Evolutionary conservation across 139 green algal species (phyloP), one percentile per base, ranked within the genome.

Genomic region (Chlorella sp.): DNA sequence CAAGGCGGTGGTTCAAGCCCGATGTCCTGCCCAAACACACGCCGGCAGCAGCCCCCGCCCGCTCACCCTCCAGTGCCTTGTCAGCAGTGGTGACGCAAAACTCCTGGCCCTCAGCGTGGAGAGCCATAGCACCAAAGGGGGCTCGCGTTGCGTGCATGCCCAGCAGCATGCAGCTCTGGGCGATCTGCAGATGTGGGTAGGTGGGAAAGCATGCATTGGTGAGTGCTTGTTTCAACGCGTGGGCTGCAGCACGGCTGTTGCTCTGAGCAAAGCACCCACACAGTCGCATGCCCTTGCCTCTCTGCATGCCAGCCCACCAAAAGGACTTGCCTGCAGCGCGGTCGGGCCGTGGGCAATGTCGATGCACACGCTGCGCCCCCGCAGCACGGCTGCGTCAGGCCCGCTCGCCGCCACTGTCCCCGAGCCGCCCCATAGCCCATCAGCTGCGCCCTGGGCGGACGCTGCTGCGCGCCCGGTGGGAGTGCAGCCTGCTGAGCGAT

Each of bases 41-140:
- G n/a, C n/a, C n/a, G n/a, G n/a, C 67, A 20, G 2, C n/a, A 44
- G 6, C 67, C 26, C 67, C 34, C 26, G 32, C 26, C 7, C 26
- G 7, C 38, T 65, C 40, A 83, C 77, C 77, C 38, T 69, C 60
- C 11, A 84, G 80, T 30, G 88, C 80, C 8, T 74, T 72, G 67
- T 90, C 87, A n/a, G 83, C 69, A 28, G 77, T 86, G 14, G 91
- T 90, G 16, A 94, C 82, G 58, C 86, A 84, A 20, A 94, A 80
- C 46, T 93, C 88, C 38, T 41, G 38, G 48, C 26, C 26, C 60
- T 24, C 58, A 1, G 77, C 58, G 5, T 13, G 9, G 41, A 36
- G 28, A 1, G 51, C 76, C 5, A 58, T 58, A 40, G 22, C 26
- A 14, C 67, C 19, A 41, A 40, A 83, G 14, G 20, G 60, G 26